Evolutionary conservation across 768 basidiomycete species (phyloP), one percentile per base, ranked within the genome.

Genomic region (Tylopilus intermedius): DNA sequence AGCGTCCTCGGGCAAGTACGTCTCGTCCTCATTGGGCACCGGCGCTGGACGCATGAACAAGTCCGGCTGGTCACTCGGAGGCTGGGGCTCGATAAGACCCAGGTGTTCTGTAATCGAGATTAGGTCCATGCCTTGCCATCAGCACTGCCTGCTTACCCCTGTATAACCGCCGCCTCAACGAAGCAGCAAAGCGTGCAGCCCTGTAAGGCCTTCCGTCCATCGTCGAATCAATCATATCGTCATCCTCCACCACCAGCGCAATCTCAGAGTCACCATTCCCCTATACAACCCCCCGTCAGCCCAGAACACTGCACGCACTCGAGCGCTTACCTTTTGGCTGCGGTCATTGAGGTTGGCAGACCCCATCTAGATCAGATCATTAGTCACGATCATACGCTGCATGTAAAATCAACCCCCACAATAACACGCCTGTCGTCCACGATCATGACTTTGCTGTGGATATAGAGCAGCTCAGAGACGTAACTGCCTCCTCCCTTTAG

Each of bases 231-330:
- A 99, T 74, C 72, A 81, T 74, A 46, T 95, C 90, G 0, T 77
- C 71, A 62, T 99, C 95, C 69, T 98, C 94, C 29, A 96, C 86
- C 18, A 97, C 83, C 8, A 96, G 71, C 7, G 89, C 90, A 57
- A 97, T 95, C 71, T 98, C 96, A 1, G 92, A 95, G 69, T 95
- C 93, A 32, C 91, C 92, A 58, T 95, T 88, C 24, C 94, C 94
- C 83, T 87, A 44, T 13, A 57, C 54, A 24, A 46, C 5, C 2
- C 24, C 35, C 33, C n/a, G 35, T 57, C 29, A 67, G 49, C 45
- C 24, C 29, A 46, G 27, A 30, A 35, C 44, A 15, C 24, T 5
- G 37, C 18, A 22, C 4, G 37, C 13, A 32, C 21, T 26, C 14
- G 21, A 8, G 8, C 4, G 37, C 68, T 37, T 54, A 79, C 85